phyloP scores from a whole-genome alignment of 441 rosid species.

The Croton setiger region DNA sequence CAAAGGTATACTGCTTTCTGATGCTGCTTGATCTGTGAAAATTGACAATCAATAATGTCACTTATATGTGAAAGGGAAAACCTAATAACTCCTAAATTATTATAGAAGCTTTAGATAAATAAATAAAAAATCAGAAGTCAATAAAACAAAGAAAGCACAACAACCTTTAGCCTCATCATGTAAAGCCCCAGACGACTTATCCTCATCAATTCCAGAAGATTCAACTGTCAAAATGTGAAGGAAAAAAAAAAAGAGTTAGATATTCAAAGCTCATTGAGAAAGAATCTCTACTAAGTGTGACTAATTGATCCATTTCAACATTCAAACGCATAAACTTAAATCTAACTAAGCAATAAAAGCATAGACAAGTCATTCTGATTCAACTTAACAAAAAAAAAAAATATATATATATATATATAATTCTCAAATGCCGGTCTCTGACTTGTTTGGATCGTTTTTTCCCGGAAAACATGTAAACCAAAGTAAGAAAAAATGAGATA shows the following conservation, averaged over 20 bases:
- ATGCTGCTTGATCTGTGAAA: constrained; percentile 51
- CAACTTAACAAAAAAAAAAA: neutral
- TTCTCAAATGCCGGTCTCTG: too few species aligned
- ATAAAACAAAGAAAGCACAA: neutral
- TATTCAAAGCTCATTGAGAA: neutral
- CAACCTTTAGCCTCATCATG: constrained; percentile 53
- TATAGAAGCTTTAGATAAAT: neutral
- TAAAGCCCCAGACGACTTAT: constrained; percentile 31
- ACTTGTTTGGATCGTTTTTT: neutral
- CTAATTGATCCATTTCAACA: neutral
- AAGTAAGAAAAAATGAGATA: neutral
- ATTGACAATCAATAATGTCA: constrained; percentile 12
- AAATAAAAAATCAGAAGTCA: neutral
- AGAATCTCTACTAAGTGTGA: neutral
- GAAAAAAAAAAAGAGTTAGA: constrained; percentile 6
- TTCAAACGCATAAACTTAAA: neutral
- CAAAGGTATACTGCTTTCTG: constrained; percentile 81
- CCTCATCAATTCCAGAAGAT: constrained; percentile 39
- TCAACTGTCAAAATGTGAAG: constrained; percentile 30
- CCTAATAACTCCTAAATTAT: neutral
- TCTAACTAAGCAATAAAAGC: neutral
- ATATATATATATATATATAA: too few species aligned
- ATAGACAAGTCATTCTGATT: neutral
- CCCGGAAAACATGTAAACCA: too few species aligned
- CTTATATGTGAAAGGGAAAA: neutral